Evolutionary conservation across 2,329 filamentous ascomycete genomes (phyloP).

Genomic region (Paecilomyces niveus): DNA sequence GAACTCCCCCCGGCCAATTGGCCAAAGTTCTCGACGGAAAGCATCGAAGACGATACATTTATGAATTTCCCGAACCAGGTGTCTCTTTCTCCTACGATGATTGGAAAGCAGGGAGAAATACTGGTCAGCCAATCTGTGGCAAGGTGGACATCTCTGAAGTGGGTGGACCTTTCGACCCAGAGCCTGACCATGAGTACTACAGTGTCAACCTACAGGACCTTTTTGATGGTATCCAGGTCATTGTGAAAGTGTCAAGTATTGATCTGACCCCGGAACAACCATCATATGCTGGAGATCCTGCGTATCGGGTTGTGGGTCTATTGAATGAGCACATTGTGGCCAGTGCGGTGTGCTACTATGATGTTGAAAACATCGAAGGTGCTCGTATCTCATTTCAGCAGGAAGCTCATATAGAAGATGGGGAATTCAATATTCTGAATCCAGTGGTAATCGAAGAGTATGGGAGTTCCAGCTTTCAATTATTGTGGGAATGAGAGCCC

Average conservation of each 20-base stretch:
- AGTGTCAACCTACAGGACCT: conserved; percentile 4
- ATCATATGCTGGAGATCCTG: background rate
- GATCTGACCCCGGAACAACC: conserved; percentile 2
- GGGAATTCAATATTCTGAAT: background rate
- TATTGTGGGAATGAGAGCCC: background rate
- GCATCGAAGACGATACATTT: background rate
- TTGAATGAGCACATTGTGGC: conserved; percentile 6
- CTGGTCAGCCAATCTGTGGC: background rate
- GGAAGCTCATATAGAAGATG: conserved; percentile 2
- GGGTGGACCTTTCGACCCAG: conserved; percentile 1
- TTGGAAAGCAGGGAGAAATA: conserved; percentile 3
- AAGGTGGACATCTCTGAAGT: background rate
- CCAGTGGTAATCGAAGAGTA: background rate
- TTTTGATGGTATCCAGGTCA: conserved; percentile 4
- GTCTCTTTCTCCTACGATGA: conserved; percentile 8
- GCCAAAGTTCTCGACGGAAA: background rate
- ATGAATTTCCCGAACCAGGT: conserved; percentile 4
- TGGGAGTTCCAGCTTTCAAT: background rate
- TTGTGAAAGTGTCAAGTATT: conserved; percentile 3
- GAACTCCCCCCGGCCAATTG: background rate
- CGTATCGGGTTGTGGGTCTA: conserved; percentile 1
- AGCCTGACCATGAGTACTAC: conserved; percentile 6
- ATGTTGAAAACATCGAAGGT: conserved; percentile 6
- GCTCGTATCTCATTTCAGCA: conserved; percentile 3
- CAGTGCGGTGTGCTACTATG: conserved; percentile 5